Percentiles rank a stretch among this genome's conserved stretches.
Evolutionary conservation across 2,329 filamentous ascomycete species (phyloP).

Genomic region (Colletotrichum sp.): DNA sequence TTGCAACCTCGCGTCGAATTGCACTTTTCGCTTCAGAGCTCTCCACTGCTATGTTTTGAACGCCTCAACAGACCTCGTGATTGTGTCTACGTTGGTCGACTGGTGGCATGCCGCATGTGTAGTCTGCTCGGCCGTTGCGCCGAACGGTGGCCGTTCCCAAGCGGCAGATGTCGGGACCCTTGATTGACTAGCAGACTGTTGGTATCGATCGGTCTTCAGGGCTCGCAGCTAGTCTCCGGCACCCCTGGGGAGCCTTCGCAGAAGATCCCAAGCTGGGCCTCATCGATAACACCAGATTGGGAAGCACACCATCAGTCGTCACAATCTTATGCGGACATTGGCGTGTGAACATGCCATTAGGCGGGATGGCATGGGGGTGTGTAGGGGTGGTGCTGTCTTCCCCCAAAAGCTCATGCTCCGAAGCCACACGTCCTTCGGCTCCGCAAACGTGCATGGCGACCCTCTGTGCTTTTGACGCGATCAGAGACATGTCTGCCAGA

Average conservation of each 20-base stretch:
- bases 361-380: neutral
- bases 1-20: neutral
- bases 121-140: neutral
- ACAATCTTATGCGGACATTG: conserved; percentile 7
- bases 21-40: neutral
- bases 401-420: conserved; percentile 15
- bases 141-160: neutral
- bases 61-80: neutral
- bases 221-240: conserved; percentile 6
- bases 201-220: conserved; percentile 4
- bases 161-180: conserved; percentile 3
- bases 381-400: neutral
- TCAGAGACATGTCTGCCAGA: neutral
- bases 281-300: conserved; percentile 1
- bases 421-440: conserved; percentile 5
- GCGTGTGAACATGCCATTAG: neutral
- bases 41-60: neutral
- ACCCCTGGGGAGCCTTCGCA: conserved; percentile 7
- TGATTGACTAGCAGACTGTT: neutral
- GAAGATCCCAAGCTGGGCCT: neutral
- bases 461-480: neutral
- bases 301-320: conserved; percentile 4
- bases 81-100: neutral
- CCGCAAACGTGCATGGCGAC: conserved; percentile 8
- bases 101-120: neutral